phyloP scores from a whole-genome alignment of 805 yeast genomes.

The Wickerhamomyces ciferrii region DNA sequence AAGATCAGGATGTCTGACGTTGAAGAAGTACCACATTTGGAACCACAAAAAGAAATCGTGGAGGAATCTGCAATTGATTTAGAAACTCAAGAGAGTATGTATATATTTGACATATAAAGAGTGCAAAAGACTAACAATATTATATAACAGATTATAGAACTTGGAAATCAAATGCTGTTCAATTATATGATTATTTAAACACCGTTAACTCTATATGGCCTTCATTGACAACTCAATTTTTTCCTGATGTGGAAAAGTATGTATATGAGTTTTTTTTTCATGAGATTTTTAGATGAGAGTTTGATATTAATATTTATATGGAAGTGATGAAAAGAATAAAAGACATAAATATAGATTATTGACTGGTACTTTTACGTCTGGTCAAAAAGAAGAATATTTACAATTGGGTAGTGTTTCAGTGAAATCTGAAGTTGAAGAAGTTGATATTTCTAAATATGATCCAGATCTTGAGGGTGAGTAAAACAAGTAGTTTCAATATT shows the following conservation, averaged over 20 bases:
- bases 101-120: neutral
- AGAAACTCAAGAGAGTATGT: slow-evolving; percentile 5
- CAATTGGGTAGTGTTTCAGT: slow-evolving; percentile 28
- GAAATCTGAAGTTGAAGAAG: slow-evolving; percentile 13
- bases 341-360: slow-evolving; percentile 39
- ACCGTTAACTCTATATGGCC: slow-evolving; percentile 70
- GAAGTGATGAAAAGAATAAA: slow-evolving; percentile 1
- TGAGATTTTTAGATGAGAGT: too few species aligned
- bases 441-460: slow-evolving; percentile 31
- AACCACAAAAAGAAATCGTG: neutral
- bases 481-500: neutral
- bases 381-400: slow-evolving; percentile 46
- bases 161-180: slow-evolving; percentile 82
- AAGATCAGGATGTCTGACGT: neutral
- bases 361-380: slow-evolving; percentile 62
- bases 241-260: slow-evolving; percentile 38
- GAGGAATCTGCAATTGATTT: slow-evolving; percentile 4
- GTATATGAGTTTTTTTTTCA: slow-evolving; percentile 7
- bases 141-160: slow-evolving; percentile 22
- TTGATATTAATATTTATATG: neutral
- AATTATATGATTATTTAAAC: slow-evolving; percentile 67
- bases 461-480: slow-evolving; percentile 27
- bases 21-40: neutral
- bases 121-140: neutral
- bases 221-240: slow-evolving; percentile 63